Evolutionary conservation across 2,329 filamentous ascomycete species (phyloP), one percentile per base, ranked within the genome.

Genomic region (Aspergillus sp.): DNA sequence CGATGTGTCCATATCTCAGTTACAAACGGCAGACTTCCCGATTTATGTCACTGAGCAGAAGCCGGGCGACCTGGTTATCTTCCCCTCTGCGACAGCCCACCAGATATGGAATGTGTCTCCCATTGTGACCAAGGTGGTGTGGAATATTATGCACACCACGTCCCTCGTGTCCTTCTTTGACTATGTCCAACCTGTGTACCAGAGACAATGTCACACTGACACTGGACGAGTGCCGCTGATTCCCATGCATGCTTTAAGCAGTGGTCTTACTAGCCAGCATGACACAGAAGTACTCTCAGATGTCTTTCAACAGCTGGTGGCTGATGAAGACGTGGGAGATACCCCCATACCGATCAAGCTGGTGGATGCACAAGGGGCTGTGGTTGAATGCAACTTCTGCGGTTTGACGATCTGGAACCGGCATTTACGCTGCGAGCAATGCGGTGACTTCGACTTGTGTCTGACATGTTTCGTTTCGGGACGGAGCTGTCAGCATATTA

Each of bases 331-430:
- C 36, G 64, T 65, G 6, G 61, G 63, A 16, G 58, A 57, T 23
- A 52, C 56, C 6, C 54, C 60, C 16, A 45, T 64, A 11, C 49
- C 56, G 4, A 59, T 72, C 13, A 63, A 61, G 14, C 53, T 63
- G 14, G 62, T 69, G 3, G 61, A 65, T 42, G 61, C 69, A 16
- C 64, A 65, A 52, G 57, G 62, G 38, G 68, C 63, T 3, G 66
- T 66, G 10, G 65, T 72, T 40, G 66, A 68, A 32, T 71, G 69
- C 52, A 69, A 70, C 48, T 71, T 71, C 53, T 71, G 68, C 55
- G 66, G 63, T 17, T 63, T 68, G 4, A 68, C 68, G n/a, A 71
- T 72, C 38, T 71, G 69, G 69, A 71, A 72, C 47, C 66, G 67
- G 17, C 68, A 72, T 60, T 54, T 72, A 17, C 67, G 67, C n/a